phyloP scores from a whole-genome alignment of 1,284 basidiomycete species.

The Ceratobasidium sp. region DNA sequence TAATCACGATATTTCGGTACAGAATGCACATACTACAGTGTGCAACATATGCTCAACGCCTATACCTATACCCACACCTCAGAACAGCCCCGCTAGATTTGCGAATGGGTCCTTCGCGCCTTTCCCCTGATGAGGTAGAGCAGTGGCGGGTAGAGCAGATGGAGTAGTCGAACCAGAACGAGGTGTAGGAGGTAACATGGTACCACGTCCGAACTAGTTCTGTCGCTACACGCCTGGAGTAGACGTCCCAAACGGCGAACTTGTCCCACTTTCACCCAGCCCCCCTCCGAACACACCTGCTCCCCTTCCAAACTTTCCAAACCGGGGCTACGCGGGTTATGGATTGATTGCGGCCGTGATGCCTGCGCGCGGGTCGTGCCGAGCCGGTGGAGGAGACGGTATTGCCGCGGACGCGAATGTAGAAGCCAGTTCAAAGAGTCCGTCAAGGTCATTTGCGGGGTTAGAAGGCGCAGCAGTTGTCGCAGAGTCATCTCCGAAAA shows the following conservation, averaged over 20 bases:
- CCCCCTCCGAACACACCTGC: constrained; percentile 49
- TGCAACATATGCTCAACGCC: background rate
- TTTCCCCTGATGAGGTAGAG: constrained; percentile 52
- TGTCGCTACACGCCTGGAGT: constrained; percentile 26
- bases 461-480: constrained; percentile 46
- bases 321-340: constrained; percentile 41
- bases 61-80: background rate
- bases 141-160: constrained; percentile 48
- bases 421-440: constrained; percentile 62
- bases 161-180: constrained; percentile 48
- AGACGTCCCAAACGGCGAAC: constrained; percentile 45
- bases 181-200: constrained; percentile 45
- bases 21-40: constrained; percentile 1
- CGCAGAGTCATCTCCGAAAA: constrained; percentile 64
- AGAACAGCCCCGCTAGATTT: constrained; percentile 81
- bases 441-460: constrained; percentile 70
- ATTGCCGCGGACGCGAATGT: constrained; percentile 24
- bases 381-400: constrained; percentile 3
- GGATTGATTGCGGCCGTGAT: constrained; percentile 49
- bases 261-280: constrained; percentile 22
- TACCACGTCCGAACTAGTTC: constrained; percentile 15
- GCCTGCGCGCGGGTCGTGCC: constrained; percentile 33
- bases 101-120: constrained; percentile 82
- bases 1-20: constrained; percentile 2
- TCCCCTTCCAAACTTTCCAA: constrained; percentile 49